Base-by-base conservation (phyloP, 2,329 filamentous ascomycete genomes). In the Cadophora sp. region DNA sequence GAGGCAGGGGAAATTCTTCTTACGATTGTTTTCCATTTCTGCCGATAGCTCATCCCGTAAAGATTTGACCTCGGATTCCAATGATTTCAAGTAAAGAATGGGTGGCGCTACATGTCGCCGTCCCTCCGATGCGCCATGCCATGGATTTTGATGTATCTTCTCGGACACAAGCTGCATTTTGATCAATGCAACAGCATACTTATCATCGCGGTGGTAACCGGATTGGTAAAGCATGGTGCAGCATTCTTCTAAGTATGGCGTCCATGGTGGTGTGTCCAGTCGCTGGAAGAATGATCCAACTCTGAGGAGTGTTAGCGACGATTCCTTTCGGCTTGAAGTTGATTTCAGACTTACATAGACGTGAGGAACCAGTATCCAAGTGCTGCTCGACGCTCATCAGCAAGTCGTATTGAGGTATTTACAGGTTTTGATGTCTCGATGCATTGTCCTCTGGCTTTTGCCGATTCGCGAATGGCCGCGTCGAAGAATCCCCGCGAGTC, bases 161-260 rank as follows among this genome's bases (percentile, higher is more conserved):
- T 71, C 66, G 0, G 33, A 48, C 1, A 71, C 8, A 1, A 69
- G 24, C 27, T 71, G 70, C 11, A 71, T 62, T 16, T 55, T 64
- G 27, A 69, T 50, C 16, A 71, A 24, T 3, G 62, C 53, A 5
- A 66, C 59, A 4, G 67, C 66, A 48, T 3, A 61, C 8, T 30
- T 64, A 27, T 73, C 69, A 20, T 64, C 50, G 6, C 22, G 45
- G 41, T 67, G 51, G 3, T 41, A 16, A 1, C 39, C 36, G 13
- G 60, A 33, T 6, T 53, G 36, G 20, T 45, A 41, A 3, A 73
- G n/a, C 16, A 61, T n/a, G 39, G 62, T 43, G 22, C 67, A 71
- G 30, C 66, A 72, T 30, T 72, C 64, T 22, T 73, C 69, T 5
- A 68, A 13, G 24, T 72, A 72, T n/a, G 63, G 30, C 0, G 69